Evolutionary conservation across 2,329 filamentous ascomycete genomes (phyloP).

Genomic region (Ceratocystis alfenasii): DNA sequence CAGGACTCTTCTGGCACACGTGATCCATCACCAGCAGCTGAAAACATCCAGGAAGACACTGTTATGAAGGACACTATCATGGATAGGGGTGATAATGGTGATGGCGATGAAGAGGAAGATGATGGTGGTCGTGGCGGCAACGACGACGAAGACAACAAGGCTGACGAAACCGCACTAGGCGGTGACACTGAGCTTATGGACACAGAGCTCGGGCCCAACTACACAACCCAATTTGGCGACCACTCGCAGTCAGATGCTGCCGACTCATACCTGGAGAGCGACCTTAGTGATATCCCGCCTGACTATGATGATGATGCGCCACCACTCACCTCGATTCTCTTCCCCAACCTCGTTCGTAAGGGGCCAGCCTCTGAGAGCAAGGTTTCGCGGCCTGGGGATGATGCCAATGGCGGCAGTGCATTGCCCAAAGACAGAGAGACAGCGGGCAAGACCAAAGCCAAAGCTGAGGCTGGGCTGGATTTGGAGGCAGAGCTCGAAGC

Average conservation of each 20-base stretch:
- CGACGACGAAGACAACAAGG: constrained; percentile 28
- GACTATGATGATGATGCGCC: constrained; percentile 48
- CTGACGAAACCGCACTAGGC: constrained; percentile 23
- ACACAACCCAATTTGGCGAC: constrained; percentile 26
- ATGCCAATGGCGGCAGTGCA: not conserved
- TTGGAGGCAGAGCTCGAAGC: too few species aligned
- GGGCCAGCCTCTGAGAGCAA: constrained; percentile 2
- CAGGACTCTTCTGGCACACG: constrained; percentile 6
- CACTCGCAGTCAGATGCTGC: constrained; percentile 20
- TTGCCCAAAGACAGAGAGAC: constrained; percentile 12
- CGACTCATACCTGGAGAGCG: constrained; percentile 56
- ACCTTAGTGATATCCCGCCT: constrained; percentile 51
- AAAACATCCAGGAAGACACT: constrained; percentile 32
- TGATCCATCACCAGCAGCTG: constrained; percentile 26
- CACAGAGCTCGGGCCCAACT: constrained; percentile 28
- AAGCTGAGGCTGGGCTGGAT: not conserved
- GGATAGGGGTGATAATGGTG: constrained; percentile 24
- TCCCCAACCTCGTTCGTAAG: constrained; percentile 35
- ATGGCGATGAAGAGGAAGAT: constrained; percentile 24
- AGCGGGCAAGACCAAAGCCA: not conserved
- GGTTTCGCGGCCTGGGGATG: constrained; percentile 16
- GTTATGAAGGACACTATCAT: constrained; percentile 37
- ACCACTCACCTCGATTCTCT: constrained; percentile 33
- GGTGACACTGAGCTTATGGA: constrained; percentile 24
- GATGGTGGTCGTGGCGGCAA: constrained; percentile 24